A percentile compares a stretch with the other conserved stretches of the same genome.
phyloP scores from a whole-genome alignment of 2,329 filamentous ascomycete species.

The Alternaria angustiovoidea region DNA sequence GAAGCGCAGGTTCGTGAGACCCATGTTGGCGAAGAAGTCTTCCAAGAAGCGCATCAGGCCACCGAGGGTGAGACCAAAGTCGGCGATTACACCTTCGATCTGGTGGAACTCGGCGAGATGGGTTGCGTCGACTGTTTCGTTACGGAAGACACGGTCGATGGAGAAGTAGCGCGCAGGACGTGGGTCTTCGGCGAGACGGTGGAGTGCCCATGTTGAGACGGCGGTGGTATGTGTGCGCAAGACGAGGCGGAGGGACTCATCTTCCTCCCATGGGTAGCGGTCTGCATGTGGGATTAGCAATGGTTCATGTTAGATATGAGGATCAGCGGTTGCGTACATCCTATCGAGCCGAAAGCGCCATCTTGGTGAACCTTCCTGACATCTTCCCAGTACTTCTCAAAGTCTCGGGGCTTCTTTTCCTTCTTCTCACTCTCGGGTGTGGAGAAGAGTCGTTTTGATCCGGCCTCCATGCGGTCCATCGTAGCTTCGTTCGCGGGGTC shows the following conservation, averaged over 20 bases:
- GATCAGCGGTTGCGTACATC: conserved; percentile 57
- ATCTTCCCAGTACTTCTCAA: conserved; percentile 87
- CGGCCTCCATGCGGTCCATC: conserved; percentile 59
- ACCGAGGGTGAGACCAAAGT: conserved; percentile 90
- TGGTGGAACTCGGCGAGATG: conserved; percentile 99
- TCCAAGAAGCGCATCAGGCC: conserved; percentile 94
- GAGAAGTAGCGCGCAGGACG: conserved; percentile 96
- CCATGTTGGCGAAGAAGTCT: conserved; percentile 96
- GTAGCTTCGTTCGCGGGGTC: conserved; percentile 60
- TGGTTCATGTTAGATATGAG: not conserved
- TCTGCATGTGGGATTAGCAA: conserved; percentile 50
- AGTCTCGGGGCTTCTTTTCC: conserved; percentile 66
- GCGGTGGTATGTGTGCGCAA: conserved; percentile 96
- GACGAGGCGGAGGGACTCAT: conserved; percentile 86
- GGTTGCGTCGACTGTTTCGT: conserved; percentile 96
- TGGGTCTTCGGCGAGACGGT: conserved; percentile 84
- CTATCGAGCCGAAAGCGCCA: conserved; percentile 93
- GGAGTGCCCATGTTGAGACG: conserved; percentile 87
- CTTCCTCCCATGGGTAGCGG: conserved; percentile 89
- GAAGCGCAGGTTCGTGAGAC: conserved; percentile 85
- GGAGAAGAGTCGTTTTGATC: conserved; percentile 62
- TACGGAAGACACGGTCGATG: conserved; percentile 97
- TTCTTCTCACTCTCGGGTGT: conserved; percentile 62
- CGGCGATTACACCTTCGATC: conserved; percentile 97
- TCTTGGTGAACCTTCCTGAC: conserved; percentile 86